These are phyloP conservation scores for Pseudozyma sp. DNA, from an alignment of 1,284 basidiomycete genomes.

Conservation along the genomic window DNA sequence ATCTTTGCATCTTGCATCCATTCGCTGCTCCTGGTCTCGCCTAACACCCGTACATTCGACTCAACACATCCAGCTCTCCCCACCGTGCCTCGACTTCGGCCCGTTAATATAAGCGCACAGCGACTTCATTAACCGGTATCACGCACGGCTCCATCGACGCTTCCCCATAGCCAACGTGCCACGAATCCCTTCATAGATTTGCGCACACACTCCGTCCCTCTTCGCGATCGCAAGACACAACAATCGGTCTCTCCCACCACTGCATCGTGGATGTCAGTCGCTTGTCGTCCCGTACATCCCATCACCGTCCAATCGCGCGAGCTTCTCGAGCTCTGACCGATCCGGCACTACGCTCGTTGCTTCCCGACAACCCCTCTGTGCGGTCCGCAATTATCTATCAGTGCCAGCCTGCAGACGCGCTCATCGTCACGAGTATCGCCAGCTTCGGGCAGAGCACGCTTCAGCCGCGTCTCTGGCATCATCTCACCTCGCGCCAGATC, in stretches of 20 bases:
- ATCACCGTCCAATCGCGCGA: conserved; percentile 7
- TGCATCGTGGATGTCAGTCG: conserved; percentile 15
- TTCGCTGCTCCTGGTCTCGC: not conserved
- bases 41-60: not conserved
- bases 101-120: not conserved
- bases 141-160: conserved; percentile 2
- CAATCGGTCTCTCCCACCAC: conserved; percentile 1
- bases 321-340: conserved; percentile 19
- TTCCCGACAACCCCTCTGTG: not conserved
- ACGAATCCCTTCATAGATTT: conserved; percentile 1
- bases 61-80: not conserved
- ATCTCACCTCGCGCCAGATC: not conserved
- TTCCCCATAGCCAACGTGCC: not conserved
- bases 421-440: not conserved
- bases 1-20: not conserved
- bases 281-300: not conserved
- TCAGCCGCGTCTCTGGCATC: conserved; percentile 1
- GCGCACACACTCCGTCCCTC: not conserved
- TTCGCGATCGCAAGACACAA: not conserved
- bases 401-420: not conserved
- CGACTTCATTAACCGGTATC: conserved; percentile 6
- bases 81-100: not conserved
- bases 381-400: not conserved
- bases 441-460: not conserved
- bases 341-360: not conserved